Percentiles rank a stretch among this genome's conserved stretches.
These are phyloP conservation scores for Schwanniomyces vanrijiae DNA, from an alignment of 805 yeast species.

Conservation along the genomic window DNA sequence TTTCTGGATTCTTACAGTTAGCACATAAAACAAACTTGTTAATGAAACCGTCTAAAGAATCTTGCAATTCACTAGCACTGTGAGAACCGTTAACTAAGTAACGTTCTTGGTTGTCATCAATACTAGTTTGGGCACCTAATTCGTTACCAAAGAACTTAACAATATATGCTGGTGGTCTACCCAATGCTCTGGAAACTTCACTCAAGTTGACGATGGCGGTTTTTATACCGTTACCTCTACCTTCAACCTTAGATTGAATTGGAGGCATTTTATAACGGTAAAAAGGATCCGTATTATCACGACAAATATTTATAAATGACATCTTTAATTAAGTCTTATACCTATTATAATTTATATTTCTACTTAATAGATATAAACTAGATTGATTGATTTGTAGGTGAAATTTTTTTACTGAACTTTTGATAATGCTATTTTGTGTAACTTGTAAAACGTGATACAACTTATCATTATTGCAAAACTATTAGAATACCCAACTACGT, in stretches of 20 bases:
- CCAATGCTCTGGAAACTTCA: slow-evolving; percentile 92
- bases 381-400: not conserved
- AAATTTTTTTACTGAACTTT: slow-evolving; percentile 2
- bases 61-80: slow-evolving; percentile 87
- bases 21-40: slow-evolving; percentile 90
- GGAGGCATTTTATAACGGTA: slow-evolving; percentile 99
- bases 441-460: slow-evolving; percentile 1
- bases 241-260: slow-evolving; percentile 94
- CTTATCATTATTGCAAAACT: not conserved
- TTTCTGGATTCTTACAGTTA: slow-evolving; percentile 95
- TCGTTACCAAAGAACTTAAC: slow-evolving; percentile 95
- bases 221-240: slow-evolving; percentile 98
- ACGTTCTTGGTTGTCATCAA: slow-evolving; percentile 78
- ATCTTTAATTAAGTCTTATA: slow-evolving; percentile 30
- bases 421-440: slow-evolving; percentile 2
- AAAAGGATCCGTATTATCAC: slow-evolving; percentile 97
- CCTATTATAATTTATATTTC: not conserved
- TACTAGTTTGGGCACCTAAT: slow-evolving; percentile 92
- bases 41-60: slow-evolving; percentile 91
- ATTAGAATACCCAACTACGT: too few species aligned
- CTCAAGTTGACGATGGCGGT: slow-evolving; percentile 87
- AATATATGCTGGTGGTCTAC: slow-evolving; percentile 89
- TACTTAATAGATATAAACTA: not conserved
- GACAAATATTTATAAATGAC: slow-evolving; percentile 90
- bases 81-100: slow-evolving; percentile 94